A percentile compares a stretch with the other conserved stretches of the same genome.
These are phyloP conservation scores for Sporothrix inflata DNA, from an alignment of 2,329 filamentous ascomycete genomes.

Conservation along the genomic window DNA sequence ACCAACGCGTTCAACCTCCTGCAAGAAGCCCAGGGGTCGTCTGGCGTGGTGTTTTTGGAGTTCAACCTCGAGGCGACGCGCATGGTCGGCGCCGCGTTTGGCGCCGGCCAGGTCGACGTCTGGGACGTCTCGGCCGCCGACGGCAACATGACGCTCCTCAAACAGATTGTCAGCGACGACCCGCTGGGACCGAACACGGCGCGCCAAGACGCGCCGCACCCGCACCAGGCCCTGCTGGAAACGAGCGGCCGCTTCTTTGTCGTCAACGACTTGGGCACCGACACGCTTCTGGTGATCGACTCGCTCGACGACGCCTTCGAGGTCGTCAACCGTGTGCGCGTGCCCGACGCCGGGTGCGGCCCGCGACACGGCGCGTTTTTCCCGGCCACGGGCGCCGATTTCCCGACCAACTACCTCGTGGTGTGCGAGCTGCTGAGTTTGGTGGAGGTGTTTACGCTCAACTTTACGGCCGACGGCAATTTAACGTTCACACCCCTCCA, in stretches of 20 bases:
- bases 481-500: slow-evolving; percentile 43
- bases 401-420: slow-evolving; percentile 51
- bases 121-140: slow-evolving; percentile 47
- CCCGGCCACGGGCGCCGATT: slow-evolving; percentile 38
- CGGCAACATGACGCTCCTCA: slow-evolving; percentile 45
- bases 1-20: slow-evolving; percentile 40
- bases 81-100: slow-evolving; percentile 51
- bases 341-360: slow-evolving; percentile 48
- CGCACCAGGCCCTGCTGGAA: slow-evolving; percentile 55
- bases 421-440: slow-evolving; percentile 52
- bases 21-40: slow-evolving; percentile 42
- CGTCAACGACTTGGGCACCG: slow-evolving; percentile 54
- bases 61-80: slow-evolving; percentile 50
- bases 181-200: slow-evolving; percentile 41
- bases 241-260: slow-evolving; percentile 54
- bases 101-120: slow-evolving; percentile 48
- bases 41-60: slow-evolving; percentile 53
- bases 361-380: slow-evolving; percentile 57
- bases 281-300: slow-evolving; percentile 53
- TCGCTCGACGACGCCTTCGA: slow-evolving; percentile 46
- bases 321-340: slow-evolving; percentile 42
- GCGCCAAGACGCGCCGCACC: slow-evolving; percentile 44
- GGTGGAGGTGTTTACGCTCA: slow-evolving; percentile 49
- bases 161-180: slow-evolving; percentile 44
- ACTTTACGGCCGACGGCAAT: slow-evolving; percentile 43